Evolutionary conservation across 2,329 filamentous ascomycete species (phyloP).

Genomic region (Colletotrichum siamense): DNA sequence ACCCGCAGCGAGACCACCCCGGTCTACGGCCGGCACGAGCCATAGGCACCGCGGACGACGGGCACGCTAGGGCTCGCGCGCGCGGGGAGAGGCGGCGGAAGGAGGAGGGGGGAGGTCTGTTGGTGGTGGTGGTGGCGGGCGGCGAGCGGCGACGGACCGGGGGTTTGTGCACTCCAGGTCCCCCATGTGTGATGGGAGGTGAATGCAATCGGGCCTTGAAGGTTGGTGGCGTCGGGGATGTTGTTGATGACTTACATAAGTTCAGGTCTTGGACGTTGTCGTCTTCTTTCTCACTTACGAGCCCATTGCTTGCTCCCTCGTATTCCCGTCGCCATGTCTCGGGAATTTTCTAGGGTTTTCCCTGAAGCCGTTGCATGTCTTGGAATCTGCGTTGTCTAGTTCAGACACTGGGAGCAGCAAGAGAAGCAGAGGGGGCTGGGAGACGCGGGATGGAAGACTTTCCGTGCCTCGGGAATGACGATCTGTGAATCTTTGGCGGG

Average conservation of each 20-base stretch:
- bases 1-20: not conserved
- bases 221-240: conserved; percentile 2
- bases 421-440: not conserved
- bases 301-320: not conserved
- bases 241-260: conserved; percentile 7
- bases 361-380: not conserved
- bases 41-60: conserved; percentile 7
- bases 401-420: not conserved
- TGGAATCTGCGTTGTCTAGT: not conserved
- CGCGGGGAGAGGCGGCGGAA: conserved; percentile 9
- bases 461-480: not conserved
- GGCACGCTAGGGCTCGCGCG: conserved; percentile 8
- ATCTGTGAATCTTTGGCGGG: not conserved
- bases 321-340: not conserved
- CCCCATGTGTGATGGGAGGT: not conserved
- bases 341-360: not conserved
- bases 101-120: not conserved
- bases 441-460: not conserved
- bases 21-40: conserved; percentile 19
- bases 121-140: not conserved
- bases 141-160: not conserved
- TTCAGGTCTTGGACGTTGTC: not conserved
- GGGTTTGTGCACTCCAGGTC: not conserved
- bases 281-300: not conserved
- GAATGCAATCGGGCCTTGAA: not conserved